A percentile compares a stretch with the other conserved stretches of the same genome.
Conservation (phyloP, 2,329 filamentous ascomycete species). For the Macrophomina phaseolina region DNA sequence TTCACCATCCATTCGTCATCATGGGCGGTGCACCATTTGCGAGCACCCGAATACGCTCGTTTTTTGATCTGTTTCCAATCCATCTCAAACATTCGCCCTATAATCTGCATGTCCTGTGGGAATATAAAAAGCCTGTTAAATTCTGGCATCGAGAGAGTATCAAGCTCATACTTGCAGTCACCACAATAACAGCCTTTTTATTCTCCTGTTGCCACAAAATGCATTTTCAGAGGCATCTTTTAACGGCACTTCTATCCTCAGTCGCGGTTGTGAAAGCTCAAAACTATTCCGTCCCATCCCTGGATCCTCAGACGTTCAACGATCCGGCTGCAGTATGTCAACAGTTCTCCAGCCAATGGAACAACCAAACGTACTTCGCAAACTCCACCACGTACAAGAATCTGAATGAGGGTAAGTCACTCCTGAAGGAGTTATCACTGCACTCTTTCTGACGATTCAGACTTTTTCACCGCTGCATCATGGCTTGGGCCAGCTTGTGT, state of each 20-base stretch:
- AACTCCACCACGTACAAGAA: neutral
- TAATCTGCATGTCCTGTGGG: neutral
- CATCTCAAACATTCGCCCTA: neutral
- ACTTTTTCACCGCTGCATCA: neutral
- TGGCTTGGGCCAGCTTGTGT: slow-evolving; percentile 31
- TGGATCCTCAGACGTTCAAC: neutral
- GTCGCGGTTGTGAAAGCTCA: neutral
- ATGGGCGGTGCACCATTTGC: neutral
- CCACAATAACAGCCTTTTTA: neutral
- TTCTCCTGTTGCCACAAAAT: neutral
- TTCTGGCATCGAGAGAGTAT: neutral
- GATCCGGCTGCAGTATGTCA: neutral
- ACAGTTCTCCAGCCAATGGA: neutral
- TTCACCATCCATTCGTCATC: neutral
- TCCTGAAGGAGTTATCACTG: neutral
- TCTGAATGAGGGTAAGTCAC: neutral
- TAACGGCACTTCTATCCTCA: neutral
- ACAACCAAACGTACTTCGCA: neutral
- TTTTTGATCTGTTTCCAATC: neutral
- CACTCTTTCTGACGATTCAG: neutral
- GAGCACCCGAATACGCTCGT: neutral
- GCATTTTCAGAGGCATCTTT: neutral
- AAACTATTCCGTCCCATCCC: neutral
- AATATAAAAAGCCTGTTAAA: neutral
- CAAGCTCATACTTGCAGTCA: neutral